Evolutionary conservation across 2,329 filamentous ascomycete species (phyloP), one percentile per base, ranked within the genome.

Genomic region (Chaetomium olivaceum): DNA sequence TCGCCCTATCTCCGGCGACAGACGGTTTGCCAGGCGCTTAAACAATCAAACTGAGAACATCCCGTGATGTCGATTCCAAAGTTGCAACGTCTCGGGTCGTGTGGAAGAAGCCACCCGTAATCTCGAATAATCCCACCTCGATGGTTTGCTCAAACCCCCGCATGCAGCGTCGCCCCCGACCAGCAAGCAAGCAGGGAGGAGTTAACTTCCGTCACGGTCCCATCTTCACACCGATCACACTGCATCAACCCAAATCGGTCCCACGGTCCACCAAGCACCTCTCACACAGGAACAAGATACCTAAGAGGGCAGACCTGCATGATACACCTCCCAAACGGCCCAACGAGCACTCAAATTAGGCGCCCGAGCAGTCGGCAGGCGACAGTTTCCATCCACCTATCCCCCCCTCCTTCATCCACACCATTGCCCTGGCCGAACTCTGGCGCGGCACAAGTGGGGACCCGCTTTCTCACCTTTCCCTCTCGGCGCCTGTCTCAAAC

Each of bases 161-260:
- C 39, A 43, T 43, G 36, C 16, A 43, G 36, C 36, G 36, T 36
- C 27, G 27, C 27, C 16, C 14, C 36, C 43, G n/a, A 46, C 21
- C 39, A 11, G 8, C 7, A 14, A 23, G 31, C n/a, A 39, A 23
- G 54, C 7, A 21, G 54, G 23, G 14, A 14, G 23, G 14, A 14
- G 27, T n/a, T 2, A 25, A 23, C 46, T 39, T 33, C n/a, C 11
- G 29, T 50, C 46, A 36, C 58, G 36, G 58, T 19, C 43, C 58
- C 46, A 33, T 52, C 58, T 43, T 57, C 36, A 55, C 57, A 33
- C 60, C 14, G 16, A 63, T 66, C 64, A 63, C 64, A 66, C 56
- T 66, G 64, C 64, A 66, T 46, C 48, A 36, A 55, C 12, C 58
- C 52, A 61, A 65, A 65, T 65, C 33, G 21, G 63, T 62, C 63